These are phyloP conservation scores for Casuarina equisetifolia DNA, from an alignment of 306 rosid species.

Conservation along the genomic window DNA sequence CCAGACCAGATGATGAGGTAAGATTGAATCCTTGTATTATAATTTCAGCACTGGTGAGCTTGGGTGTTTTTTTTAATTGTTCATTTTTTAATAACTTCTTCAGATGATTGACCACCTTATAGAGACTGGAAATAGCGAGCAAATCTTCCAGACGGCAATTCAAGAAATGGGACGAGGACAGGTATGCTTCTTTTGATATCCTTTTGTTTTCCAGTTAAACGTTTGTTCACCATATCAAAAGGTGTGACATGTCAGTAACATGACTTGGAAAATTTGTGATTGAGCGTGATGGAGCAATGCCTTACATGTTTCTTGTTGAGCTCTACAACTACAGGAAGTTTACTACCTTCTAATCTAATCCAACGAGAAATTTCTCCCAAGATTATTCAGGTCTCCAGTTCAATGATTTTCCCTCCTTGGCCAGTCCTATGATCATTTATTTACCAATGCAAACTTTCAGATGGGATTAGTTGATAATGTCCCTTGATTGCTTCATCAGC, in stretches of 20 bases:
- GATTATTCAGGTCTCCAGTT: neutral
- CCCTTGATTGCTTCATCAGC: neutral
- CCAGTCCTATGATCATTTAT: neutral
- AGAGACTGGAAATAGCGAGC: slow-evolving; percentile 97
- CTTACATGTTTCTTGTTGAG: neutral
- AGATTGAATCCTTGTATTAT: slow-evolving; percentile 32
- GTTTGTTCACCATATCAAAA: neutral
- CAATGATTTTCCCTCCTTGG: neutral
- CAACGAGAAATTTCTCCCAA: neutral
- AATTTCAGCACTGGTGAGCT: slow-evolving; percentile 12
- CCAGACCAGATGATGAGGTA: slow-evolving; percentile 96
- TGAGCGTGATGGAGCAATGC: neutral
- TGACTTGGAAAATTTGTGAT: neutral
- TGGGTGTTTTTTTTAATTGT: slow-evolving; percentile 35
- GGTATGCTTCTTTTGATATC: slow-evolving; percentile 43
- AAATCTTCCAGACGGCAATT: slow-evolving; percentile 88
- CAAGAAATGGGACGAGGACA: slow-evolving; percentile 88
- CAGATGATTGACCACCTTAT: slow-evolving; percentile 88
- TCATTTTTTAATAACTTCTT: slow-evolving; percentile 24
- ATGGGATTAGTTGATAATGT: neutral
- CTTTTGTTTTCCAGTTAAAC: neutral
- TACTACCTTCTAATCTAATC: neutral
- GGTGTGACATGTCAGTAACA: neutral
- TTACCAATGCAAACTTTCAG: neutral
- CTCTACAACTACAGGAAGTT: slow-evolving; percentile 1